These are phyloP conservation scores for Fusarium sp. DNA, from an alignment of 2,329 filamentous ascomycete species.

Conservation along the genomic window DNA sequence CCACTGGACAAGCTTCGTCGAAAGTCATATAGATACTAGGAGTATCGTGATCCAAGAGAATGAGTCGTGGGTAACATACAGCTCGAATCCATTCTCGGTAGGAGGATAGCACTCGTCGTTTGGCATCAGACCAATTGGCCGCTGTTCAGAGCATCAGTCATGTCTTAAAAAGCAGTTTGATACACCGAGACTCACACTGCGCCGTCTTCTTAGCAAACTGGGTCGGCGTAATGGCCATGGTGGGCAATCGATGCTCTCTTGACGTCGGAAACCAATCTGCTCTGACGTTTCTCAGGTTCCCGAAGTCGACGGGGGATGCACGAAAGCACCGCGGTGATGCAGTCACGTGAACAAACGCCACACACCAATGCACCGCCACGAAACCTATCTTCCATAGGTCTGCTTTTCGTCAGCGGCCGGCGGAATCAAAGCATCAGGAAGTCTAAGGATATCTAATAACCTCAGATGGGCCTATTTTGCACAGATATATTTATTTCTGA, in stretches of 20 bases:
- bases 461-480: background rate
- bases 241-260: slow-evolving; percentile 56
- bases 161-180: background rate
- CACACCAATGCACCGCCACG: slow-evolving; percentile 34
- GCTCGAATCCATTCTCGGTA: slow-evolving; percentile 97
- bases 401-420: slow-evolving; percentile 38
- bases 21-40: background rate
- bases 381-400: slow-evolving; percentile 25
- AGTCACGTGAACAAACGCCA: slow-evolving; percentile 47
- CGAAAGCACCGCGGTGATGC: slow-evolving; percentile 31
- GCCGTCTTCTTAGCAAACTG: slow-evolving; percentile 86
- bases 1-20: background rate
- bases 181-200: slow-evolving; percentile 69
- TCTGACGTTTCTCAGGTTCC: slow-evolving; percentile 47
- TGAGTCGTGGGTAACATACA: slow-evolving; percentile 68
- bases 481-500: background rate
- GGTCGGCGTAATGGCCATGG: slow-evolving; percentile 90
- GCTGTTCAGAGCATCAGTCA: slow-evolving; percentile 67
- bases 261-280: slow-evolving; percentile 42
- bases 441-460: background rate
- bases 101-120: slow-evolving; percentile 83
- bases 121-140: slow-evolving; percentile 88
- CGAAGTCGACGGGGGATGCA: slow-evolving; percentile 37
- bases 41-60: background rate
- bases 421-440: background rate